Base-by-base conservation (phyloP, 805 yeast species). In the Komagataella phaffii region DNA sequence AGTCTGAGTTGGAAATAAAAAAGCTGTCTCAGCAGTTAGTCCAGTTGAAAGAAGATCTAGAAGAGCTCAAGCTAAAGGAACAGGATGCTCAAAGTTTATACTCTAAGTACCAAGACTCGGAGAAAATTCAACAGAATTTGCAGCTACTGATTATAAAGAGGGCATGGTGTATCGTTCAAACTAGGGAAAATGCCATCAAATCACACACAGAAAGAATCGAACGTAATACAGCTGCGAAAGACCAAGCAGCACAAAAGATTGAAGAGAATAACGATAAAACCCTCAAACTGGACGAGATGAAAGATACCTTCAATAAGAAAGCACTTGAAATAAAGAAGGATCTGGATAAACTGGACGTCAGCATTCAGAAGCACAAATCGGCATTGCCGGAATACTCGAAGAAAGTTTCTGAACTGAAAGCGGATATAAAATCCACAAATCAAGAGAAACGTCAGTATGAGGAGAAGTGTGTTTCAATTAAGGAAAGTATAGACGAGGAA, bases 91-190 rank as follows among this genome's bases (percentile, higher is more conserved):
- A 65, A 55, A 65, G 64, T 44, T 56, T 72, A 6, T 70, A 73
- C 53, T 59, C 63, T 12, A 69, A 67, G 47, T 65, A 75, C 50
- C 61, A 64, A 52, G 69, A 71, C 45, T 69, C 76, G 0, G 71
- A 72, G 50, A 65, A 69, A 54, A 63, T 72, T 51, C 62, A 69
- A 53, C 61, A 70, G 49, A 60, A 63, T 56, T 69, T 73, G 58
- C 62, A 67, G 46, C 49, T 68, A 44, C 54, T 74, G 3, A 71
- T 74, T 47, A 83, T 80, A 12, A 77, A 76, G 56, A 65, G 71
- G 24, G 57, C 72, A 19, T 78, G 81, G 80, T 60, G 75, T 49
- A 74, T 74, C 52, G 69, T 66, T 30, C 58, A 54, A 3, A 59
- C 56, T 7, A 58, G 59, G 44, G 57, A 53, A 51, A 60, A 49